Conservation (phyloP, 148 eudicot genomes). For the Rhododendron molle region DNA sequence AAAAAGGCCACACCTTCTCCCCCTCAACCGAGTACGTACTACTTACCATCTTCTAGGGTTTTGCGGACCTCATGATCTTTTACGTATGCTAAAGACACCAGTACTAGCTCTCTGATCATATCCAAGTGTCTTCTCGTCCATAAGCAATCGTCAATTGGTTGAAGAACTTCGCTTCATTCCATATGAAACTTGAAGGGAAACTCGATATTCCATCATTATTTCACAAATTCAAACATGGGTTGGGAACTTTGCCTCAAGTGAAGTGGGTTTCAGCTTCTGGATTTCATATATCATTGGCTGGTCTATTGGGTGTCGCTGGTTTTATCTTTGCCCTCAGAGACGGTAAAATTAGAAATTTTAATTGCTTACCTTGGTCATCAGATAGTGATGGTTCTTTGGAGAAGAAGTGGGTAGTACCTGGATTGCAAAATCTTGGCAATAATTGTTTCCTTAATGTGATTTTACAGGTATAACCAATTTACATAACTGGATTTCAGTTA, state of each 20-base stretch:
- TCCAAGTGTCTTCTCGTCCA: not conserved
- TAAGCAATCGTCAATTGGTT: not conserved
- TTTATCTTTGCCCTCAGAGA: slow-evolving; percentile 40
- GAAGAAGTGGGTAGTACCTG: slow-evolving; percentile 49
- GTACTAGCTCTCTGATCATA: not conserved
- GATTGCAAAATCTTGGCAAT: slow-evolving; percentile 84
- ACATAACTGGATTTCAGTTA: not conserved
- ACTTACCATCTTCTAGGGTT: not conserved
- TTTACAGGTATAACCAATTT: slow-evolving; percentile 63
- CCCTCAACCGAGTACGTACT: too few relatives aligned
- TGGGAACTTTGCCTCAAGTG: slow-evolving; percentile 27
- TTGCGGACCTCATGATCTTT: not conserved
- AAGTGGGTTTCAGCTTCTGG: slow-evolving; percentile 49
- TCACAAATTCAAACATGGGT: slow-evolving; percentile 37
- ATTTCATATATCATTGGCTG: slow-evolving; percentile 42
- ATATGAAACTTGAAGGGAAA: slow-evolving; percentile 50
- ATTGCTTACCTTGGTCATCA: slow-evolving; percentile 20
- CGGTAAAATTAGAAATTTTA: slow-evolving; percentile 34
- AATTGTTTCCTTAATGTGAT: slow-evolving; percentile 92
- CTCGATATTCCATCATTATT: slow-evolving; percentile 34
- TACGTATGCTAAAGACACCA: not conserved
- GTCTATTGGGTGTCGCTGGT: slow-evolving; percentile 56
- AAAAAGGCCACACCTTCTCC: not conserved
- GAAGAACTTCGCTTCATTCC: not conserved
- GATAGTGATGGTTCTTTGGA: slow-evolving; percentile 17